Evolutionary conservation across 1,284 basidiomycete genomes (phyloP), one percentile per base, ranked within the genome.

Genomic region (Sutorius eximius): DNA sequence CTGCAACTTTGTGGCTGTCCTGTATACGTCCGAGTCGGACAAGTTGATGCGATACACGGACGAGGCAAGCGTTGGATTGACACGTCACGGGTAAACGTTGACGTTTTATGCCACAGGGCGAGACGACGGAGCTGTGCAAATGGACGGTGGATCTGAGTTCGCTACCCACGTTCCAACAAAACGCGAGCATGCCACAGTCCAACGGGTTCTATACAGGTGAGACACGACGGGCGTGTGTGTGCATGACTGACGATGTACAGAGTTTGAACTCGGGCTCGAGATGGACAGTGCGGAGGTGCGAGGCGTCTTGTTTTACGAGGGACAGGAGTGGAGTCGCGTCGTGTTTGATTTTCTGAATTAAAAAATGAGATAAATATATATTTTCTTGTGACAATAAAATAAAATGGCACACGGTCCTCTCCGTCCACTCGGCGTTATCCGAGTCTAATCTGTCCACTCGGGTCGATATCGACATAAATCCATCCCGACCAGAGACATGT

Each of bases 121-220:
- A 87, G 64, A 85, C 82, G 13, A 75, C 68, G 48, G 89, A 91
- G 65, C 74, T 93, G 51, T 93, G 91, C 75, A 86, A 89, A 72
- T 93, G 91, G 91, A 89, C 86, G 8, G 89, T 92, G 42, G 87
- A 93, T 70, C 76, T 93, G 49, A 81, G 82, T 43, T 80, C 85
- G 27, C 71, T 93, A 54, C 89, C 89, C 30, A 84, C 82, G 42
- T 93, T 91, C 75, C 83, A 82, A 67, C 82, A 83, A 58, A 85
- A 86, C 60, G 83, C 85, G 43, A 74, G 71, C 24, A 64, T 75
- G 51, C 76, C 82, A 22, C 75, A 78, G 45, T 68, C 74, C 38
- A 75, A 78, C 50, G 86, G 89, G 15, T 93, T 92, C 72, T 91
- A 90, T 64, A 91, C 89, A 46, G 88, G 89, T 87, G 55, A 15